These are phyloP conservation scores for Populus alba DNA, from an alignment of 345 rosid genomes.

Conservation along the genomic window DNA sequence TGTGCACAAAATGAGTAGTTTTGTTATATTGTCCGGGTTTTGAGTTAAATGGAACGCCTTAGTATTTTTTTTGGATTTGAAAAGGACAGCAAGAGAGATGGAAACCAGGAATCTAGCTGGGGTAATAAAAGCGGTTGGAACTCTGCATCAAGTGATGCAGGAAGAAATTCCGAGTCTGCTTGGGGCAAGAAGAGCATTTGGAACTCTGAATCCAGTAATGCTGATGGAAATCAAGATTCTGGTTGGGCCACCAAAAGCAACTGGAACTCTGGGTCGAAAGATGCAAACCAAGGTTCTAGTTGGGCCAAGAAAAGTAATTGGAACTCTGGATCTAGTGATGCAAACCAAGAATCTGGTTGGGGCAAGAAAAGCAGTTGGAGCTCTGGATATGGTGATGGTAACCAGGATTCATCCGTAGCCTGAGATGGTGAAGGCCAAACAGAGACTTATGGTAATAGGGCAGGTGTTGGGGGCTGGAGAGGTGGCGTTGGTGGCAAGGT, in stretches of 20 bases:
- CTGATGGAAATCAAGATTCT: slow-evolving; percentile 7
- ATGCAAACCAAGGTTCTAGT: neutral
- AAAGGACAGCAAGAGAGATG: neutral
- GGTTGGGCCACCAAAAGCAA: slow-evolving; percentile 8
- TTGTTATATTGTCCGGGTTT: neutral
- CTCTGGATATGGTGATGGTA: slow-evolving; percentile 14
- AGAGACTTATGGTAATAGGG: slow-evolving; percentile 15
- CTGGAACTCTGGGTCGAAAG: slow-evolving; percentile 18
- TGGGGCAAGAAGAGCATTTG: slow-evolving; percentile 11
- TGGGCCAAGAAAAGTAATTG: slow-evolving; percentile 17
- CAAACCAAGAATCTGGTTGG: slow-evolving; percentile 21
- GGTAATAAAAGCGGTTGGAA: slow-evolving; percentile 11
- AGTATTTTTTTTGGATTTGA: neutral
- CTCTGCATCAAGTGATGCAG: slow-evolving; percentile 9
- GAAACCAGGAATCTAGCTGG: neutral
- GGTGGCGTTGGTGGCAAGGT: slow-evolving; percentile 8
- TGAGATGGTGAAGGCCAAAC: slow-evolving; percentile 24
- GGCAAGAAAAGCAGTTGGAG: slow-evolving; percentile 24
- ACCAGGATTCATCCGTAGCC: slow-evolving; percentile 9
- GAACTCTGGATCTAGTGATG: slow-evolving; percentile 19
- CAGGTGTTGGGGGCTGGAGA: slow-evolving; percentile 32
- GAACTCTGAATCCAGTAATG: slow-evolving; percentile 7
- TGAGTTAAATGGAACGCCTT: neutral
- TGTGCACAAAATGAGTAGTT: no score
- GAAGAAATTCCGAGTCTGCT: neutral